Evolutionary conservation across 768 basidiomycete species (phyloP), one percentile per base, ranked within the genome.

Genomic region (Kwoniella shandongensis): DNA sequence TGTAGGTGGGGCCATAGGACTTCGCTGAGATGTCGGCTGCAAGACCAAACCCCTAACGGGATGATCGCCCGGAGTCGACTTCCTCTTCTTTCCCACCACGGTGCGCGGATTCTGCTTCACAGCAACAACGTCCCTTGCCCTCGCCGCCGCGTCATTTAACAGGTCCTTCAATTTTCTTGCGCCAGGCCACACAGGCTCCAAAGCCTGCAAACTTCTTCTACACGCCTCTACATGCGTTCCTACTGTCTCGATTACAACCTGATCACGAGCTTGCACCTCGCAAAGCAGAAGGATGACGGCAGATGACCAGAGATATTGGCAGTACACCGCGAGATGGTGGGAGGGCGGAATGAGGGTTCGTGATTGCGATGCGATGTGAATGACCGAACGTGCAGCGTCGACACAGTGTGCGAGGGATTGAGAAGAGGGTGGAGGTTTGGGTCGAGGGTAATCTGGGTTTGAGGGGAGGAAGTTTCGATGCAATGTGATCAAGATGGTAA

Each of bases 161-260:
- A 73, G 51, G 40, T 73, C 72, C 42, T 69, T 70, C 23, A 73
- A 42, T 45, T 73, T 70, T 42, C 63, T 54, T 12, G 59, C 61
- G 23, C 72, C 72, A 4, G 72, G 72, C 72, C 72, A 73, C n/a
- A 66, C 69, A 1, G 72, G 72, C 45, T 73, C 72, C 6, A 73
- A 54, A 1, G 64, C 57, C 32, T 63, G 67, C 13, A 73, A 48
- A 10, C 49, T 54, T 22, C 61, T 45, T 17, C 66, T 56, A 20
- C 60, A 63, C 2, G 64, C 57, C 26, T 73, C 69, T 13, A 73
- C 69, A n/a, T 66, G 57, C 1, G 61, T 54, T 32, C 58, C 72
- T 2, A 73, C 72, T 1, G 72, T 61, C 22, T 73, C 69, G 20
- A 69, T 57, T 18, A 73, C 67, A 10, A 70, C 45, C n/a, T 73